Evolutionary conservation across 2,329 filamentous ascomycete genomes (phyloP).

Genomic region (Orbilia quercus): DNA sequence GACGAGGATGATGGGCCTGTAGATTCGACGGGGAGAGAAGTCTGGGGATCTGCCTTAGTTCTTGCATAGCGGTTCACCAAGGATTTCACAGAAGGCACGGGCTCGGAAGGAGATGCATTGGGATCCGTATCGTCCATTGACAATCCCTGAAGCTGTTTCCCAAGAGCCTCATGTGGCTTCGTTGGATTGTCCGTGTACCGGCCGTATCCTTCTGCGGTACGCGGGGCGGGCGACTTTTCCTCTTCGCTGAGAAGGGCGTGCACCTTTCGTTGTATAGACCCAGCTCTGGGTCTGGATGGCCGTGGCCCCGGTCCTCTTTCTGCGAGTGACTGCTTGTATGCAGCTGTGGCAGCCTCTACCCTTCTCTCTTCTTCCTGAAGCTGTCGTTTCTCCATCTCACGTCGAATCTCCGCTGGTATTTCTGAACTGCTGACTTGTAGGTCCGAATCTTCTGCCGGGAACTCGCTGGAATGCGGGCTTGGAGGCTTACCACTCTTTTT

Average conservation of each 20-base stretch:
- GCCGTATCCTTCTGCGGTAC: slow-evolving; percentile 90
- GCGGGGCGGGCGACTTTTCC: slow-evolving; percentile 70
- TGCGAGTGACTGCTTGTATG: slow-evolving; percentile 79
- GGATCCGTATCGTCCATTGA: slow-evolving; percentile 55
- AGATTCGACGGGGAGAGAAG: background rate
- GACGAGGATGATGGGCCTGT: slow-evolving; percentile 2
- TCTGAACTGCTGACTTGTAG: slow-evolving; percentile 69
- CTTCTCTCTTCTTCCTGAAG: slow-evolving; percentile 88
- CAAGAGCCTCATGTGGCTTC: slow-evolving; percentile 61
- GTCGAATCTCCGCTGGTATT: slow-evolving; percentile 84
- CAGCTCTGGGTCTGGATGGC: slow-evolving; percentile 66
- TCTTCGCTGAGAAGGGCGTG: slow-evolving; percentile 86
- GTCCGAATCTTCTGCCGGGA: slow-evolving; percentile 68
- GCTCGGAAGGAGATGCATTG: slow-evolving; percentile 47
- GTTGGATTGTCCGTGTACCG: slow-evolving; percentile 74
- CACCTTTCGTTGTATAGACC: slow-evolving; percentile 86
- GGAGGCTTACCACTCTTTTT: slow-evolving; percentile 60
- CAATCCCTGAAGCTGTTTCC: slow-evolving; percentile 63
- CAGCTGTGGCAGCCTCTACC: slow-evolving; percentile 86
- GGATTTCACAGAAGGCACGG: slow-evolving; percentile 58
- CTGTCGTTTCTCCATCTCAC: slow-evolving; percentile 84
- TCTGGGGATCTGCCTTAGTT: slow-evolving; percentile 32
- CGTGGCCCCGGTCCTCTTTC: slow-evolving; percentile 61
- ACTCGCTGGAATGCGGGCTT: slow-evolving; percentile 62
- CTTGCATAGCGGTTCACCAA: slow-evolving; percentile 54